A percentile compares a stretch with the other conserved stretches of the same genome.
Evolutionary conservation across 2,329 filamentous ascomycete genomes (phyloP).

Genomic region (Elsinoe batatas): DNA sequence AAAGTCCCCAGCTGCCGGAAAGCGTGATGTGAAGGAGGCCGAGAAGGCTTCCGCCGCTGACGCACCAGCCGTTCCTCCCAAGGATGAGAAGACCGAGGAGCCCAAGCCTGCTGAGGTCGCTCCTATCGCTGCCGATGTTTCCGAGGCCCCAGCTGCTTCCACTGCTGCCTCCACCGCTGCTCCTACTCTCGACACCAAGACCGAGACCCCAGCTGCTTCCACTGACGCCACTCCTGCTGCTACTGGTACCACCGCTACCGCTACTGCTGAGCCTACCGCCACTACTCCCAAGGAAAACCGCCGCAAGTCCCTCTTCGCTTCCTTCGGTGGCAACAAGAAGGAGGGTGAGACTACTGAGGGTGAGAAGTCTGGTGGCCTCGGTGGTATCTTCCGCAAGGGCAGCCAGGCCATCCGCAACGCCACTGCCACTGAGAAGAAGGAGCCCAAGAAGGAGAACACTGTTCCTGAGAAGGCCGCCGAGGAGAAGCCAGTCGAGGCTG

Average conservation of each 20-base stretch:
- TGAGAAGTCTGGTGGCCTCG: slow-evolving; percentile 23
- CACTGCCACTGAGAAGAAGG: slow-evolving; percentile 25
- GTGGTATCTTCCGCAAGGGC: slow-evolving; percentile 30
- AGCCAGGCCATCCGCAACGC: slow-evolving; percentile 35
- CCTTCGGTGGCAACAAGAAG: slow-evolving; percentile 16
- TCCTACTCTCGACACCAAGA: slow-evolving; percentile 15
- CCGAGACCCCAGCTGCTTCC: slow-evolving; percentile 17
- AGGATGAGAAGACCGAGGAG: slow-evolving; percentile 14
- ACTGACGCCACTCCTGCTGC: slow-evolving; percentile 17
- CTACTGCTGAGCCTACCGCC: slow-evolving; percentile 13
- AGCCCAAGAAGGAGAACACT: slow-evolving; percentile 28
- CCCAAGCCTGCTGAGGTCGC: slow-evolving; percentile 2
- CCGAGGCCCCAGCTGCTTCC: background rate
- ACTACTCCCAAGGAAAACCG: slow-evolving; percentile 17
- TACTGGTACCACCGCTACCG: slow-evolving; percentile 10
- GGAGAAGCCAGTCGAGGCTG: slow-evolving; percentile 18
- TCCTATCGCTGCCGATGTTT: background rate
- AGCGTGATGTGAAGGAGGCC: slow-evolving; percentile 9
- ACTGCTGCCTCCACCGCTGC: background rate
- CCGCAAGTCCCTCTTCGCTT: slow-evolving; percentile 19
- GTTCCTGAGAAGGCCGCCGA: slow-evolving; percentile 28
- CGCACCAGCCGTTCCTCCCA: slow-evolving; percentile 10
- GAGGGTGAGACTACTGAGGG: slow-evolving; percentile 20
- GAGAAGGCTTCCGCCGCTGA: slow-evolving; percentile 4
- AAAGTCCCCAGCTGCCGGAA: slow-evolving; percentile 16